Base-by-base conservation (phyloP, 2,329 filamentous ascomycete species). In the Thelonectria discophora region DNA sequence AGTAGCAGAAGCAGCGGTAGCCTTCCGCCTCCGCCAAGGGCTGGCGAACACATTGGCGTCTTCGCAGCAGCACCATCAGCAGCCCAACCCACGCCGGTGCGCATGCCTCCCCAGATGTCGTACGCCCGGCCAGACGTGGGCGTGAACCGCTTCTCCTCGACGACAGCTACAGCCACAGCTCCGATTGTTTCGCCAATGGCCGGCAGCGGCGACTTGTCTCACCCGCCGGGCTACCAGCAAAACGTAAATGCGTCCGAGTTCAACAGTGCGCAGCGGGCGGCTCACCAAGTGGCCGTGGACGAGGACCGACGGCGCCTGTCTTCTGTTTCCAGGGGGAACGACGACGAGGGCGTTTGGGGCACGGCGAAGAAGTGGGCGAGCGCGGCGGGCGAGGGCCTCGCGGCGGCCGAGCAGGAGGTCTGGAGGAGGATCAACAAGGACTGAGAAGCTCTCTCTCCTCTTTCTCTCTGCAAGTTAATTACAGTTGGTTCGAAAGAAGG, bases 391-490 rank as follows among this genome's bases (percentile, higher is more conserved):
- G 82, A 83, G 63, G 85, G 82, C 72, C 74, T 89, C 27, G 83
- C 81, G 9, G 84, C 82, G 13, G 86, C 85, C 13, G 87, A 89
- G 77, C 79, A 77, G 52, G 85, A 88, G 74, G 82, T 89, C 21
- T 89, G 87, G 87, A 84, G 82, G 75, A 83, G 81, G 71, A 86
- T 89, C 71, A 88, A 86, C 75, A 87, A 86, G 76, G 79, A 84
- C 49, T 83, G 43, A 79, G 58, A 24, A 24, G 21, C 21, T 24
- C 21, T 24, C 21, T 24, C 21, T 24, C 21, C 21, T 24, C 21
- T 24, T 6, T 24, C 21, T 24, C 6, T 24, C 21, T 6, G 6
- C 3, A 42, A 67, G 53, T 66, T 63, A 54, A 69, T 69, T 65
- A 69, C 46, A 15, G 39, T 30, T 24, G 21, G 34, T 56, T 71